Evolutionary conservation across 2,329 filamentous ascomycete species (phyloP).

Genomic region (Ciborinia camelliae): DNA sequence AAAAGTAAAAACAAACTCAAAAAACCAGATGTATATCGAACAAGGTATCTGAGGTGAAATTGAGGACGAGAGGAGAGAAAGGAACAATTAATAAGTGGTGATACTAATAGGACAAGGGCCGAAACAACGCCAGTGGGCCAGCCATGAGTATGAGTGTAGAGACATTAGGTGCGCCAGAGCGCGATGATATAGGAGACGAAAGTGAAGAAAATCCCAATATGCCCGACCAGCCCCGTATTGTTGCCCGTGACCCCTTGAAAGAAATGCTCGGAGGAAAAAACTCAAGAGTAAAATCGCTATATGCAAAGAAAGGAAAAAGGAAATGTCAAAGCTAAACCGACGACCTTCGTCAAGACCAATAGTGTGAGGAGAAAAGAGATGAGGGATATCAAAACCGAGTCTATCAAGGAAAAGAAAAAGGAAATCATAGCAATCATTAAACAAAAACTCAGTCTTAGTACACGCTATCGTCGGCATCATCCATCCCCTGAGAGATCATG

Average conservation of each 20-base stretch:
- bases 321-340: conserved; percentile 23
- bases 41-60: conserved; percentile 53
- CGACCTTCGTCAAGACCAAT: conserved; percentile 31
- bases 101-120: conserved; percentile 36
- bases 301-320: conserved; percentile 35
- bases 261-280: conserved; percentile 30
- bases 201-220: conserved; percentile 35
- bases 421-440: conserved; percentile 45
- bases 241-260: conserved; percentile 44
- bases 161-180: conserved; percentile 32
- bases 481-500: conserved; percentile 68
- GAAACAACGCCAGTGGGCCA: conserved; percentile 39
- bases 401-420: conserved; percentile 37
- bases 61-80: conserved; percentile 28
- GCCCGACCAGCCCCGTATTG: conserved; percentile 41
- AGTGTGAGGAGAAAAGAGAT: conserved; percentile 33
- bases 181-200: conserved; percentile 25
- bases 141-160: conserved; percentile 35
- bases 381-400: conserved; percentile 36
- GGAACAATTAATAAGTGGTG: conserved; percentile 33
- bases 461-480: conserved; percentile 63
- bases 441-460: conserved; percentile 45
- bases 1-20: conserved; percentile 20
- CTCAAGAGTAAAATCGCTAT: conserved; percentile 29
- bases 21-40: conserved; percentile 49